Percentiles rank a stretch among this genome's conserved stretches.
Evolutionary conservation across 2,329 filamentous ascomycete genomes (phyloP).

Genomic region (Piedraia hortae): DNA sequence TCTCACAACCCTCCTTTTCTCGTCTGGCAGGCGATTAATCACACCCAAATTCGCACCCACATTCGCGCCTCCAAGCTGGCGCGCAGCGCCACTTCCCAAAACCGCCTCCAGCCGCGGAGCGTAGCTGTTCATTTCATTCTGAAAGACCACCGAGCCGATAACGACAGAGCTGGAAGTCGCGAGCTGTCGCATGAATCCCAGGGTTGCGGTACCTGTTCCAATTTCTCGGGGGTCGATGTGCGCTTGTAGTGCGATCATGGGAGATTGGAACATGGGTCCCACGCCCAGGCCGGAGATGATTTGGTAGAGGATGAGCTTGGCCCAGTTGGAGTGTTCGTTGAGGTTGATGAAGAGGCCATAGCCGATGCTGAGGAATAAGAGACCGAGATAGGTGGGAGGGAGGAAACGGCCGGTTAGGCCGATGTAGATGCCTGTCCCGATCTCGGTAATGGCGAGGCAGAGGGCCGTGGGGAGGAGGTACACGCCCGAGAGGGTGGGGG

Average conservation of each 20-base stretch:
- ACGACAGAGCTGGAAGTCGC: constrained; percentile 41
- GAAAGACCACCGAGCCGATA: constrained; percentile 48
- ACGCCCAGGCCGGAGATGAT: constrained; percentile 33
- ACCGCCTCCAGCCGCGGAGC: constrained; percentile 20
- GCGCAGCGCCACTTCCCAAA: constrained; percentile 24
- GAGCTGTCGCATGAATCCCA: constrained; percentile 38
- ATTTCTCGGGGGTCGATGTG: constrained; percentile 33
- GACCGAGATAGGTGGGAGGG: constrained; percentile 22
- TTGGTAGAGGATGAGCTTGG: constrained; percentile 23
- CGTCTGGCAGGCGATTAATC: constrained; percentile 23
- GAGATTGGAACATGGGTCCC: constrained; percentile 40
- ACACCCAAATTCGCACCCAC: constrained; percentile 32
- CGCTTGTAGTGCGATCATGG: constrained; percentile 39
- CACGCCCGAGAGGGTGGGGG: constrained; percentile 29
- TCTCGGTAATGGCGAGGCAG: constrained; percentile 9
- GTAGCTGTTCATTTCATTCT: constrained; percentile 39
- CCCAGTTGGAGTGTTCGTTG: constrained; percentile 9
- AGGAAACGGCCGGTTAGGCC: constrained; percentile 19
- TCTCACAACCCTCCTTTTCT: constrained; percentile 17
- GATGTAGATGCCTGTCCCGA: constrained; percentile 15
- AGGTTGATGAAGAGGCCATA: constrained; percentile 15
- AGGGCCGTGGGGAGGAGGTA: constrained; percentile 16
- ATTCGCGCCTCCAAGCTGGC: constrained; percentile 26
- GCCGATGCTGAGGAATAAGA: constrained; percentile 13
- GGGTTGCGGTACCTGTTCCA: constrained; percentile 37